Evolutionary conservation across 306 rosid species (phyloP), one percentile per base, ranked within the genome.

Genomic region (Prunus campanulata): DNA sequence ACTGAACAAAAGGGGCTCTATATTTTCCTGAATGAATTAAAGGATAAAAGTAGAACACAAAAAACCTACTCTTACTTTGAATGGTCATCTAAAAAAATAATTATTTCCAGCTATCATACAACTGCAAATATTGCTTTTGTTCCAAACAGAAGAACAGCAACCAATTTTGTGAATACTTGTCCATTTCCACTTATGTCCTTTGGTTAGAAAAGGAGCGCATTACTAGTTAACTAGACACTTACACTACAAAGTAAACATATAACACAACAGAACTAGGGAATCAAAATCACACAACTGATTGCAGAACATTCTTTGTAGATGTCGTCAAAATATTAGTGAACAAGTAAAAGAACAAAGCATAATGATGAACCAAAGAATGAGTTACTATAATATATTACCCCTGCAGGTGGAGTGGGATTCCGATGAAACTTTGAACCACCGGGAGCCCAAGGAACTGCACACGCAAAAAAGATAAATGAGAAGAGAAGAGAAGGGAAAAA

Each of bases 391-490:
- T 20, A 61, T 80, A 87, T 89, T 88, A 95, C 98, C 93, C 98
- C 99, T 20, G 84, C 7, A 77, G 97, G 97, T 52, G 99, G 99
- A 84, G 88, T 64, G 54, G 99, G 97, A 80, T 95, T 95, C 72
- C 99, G 92, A 62, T 88, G 86, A 80, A 92, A 95, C 91, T 90
- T 95, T 55, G 96, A 86, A 85, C 99, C 99, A 70, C 97, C 99
- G 1, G 99, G 99, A 64, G 97, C 97, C 99, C 99, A 95, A 25
- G 99, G 99, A 86, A 92, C 99, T 95, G 74, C 78, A 70, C 60
- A 86, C 0, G 2, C 35, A 44, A 27, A 89, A 10, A 75, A 63
- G 66, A 66, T 15, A 71, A 4, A 72, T 47, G 60, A 20, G 52
- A 80, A 77, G 5, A 14, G 51, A 18, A 30, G 24, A 66, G 66